phyloP scores from a whole-genome alignment of 1,139 yeast species.

The Arxiozyma heterogenica region DNA sequence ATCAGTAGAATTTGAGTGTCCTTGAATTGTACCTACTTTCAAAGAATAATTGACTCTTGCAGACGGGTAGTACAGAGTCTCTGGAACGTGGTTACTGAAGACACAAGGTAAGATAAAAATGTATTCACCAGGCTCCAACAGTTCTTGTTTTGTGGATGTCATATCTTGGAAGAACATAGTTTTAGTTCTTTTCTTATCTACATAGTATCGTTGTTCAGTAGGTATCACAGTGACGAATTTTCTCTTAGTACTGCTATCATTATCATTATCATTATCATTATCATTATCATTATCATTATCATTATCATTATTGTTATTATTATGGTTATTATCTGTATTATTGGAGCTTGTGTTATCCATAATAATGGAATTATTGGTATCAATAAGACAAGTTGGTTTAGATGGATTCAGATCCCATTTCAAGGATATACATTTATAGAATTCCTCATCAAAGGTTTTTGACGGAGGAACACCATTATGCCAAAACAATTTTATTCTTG shows the following conservation, averaged over 20 bases:
- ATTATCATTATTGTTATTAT: neutral
- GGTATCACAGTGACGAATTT: neutral
- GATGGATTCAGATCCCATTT: constrained; percentile 39
- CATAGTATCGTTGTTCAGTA: neutral
- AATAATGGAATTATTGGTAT: neutral
- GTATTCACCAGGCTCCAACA: constrained; percentile 53
- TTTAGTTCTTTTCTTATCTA: neutral
- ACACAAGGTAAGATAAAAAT: constrained; percentile 66
- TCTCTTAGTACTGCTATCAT: constrained; percentile 1
- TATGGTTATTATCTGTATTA: neutral
- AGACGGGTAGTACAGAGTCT: constrained; percentile 50
- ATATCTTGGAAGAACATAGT: neutral
- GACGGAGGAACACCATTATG: constrained; percentile 45
- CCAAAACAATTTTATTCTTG: constrained; percentile 40
- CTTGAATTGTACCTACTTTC: constrained; percentile 16
- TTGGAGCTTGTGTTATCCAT: neutral
- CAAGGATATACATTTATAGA: constrained; percentile 40
- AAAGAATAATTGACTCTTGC: constrained; percentile 29
- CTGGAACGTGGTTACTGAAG: constrained; percentile 65
- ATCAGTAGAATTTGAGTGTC: neutral
- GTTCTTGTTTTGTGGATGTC: neutral
- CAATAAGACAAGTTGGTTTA: constrained; percentile 42
- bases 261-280: too few relatives aligned
- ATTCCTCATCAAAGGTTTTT: constrained; percentile 37
- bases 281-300: neutral